phyloP scores from a whole-genome alignment of 345 rosid genomes.

The Angophora floribunda region DNA sequence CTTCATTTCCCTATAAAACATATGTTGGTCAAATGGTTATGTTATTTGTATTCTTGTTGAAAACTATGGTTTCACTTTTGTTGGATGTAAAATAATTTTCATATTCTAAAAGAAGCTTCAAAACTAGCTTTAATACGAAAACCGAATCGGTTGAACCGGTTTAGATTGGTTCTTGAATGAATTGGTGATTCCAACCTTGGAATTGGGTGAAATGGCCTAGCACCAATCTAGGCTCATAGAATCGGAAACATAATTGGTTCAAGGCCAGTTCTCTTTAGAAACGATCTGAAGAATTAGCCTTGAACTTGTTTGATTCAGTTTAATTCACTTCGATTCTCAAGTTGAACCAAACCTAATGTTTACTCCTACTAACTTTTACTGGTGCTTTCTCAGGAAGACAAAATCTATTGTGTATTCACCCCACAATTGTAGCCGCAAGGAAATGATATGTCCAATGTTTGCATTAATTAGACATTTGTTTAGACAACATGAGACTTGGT shows the following conservation, averaged over 20 bases:
- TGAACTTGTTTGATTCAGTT: fast-evolving
- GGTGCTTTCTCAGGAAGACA: fast-evolving
- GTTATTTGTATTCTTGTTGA: background rate
- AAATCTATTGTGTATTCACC: background rate
- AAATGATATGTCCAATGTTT: background rate
- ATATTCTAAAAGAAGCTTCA: background rate
- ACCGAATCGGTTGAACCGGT: fast-evolving
- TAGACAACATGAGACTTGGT: background rate
- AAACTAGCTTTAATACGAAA: fast-evolving
- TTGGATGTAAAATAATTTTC: background rate
- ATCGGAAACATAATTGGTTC: fast-evolving
- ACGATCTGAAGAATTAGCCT: fast-evolving
- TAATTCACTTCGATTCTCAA: background rate
- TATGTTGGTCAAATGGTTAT: background rate
- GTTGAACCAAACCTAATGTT: background rate
- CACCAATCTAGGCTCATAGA: fast-evolving
- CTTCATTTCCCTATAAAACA: background rate
- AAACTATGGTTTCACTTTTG: background rate
- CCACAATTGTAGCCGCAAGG: background rate
- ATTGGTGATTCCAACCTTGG: background rate
- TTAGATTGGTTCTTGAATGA: fast-evolving
- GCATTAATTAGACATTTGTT: background rate
- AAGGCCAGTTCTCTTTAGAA: fast-evolving
- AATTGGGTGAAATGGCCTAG: fast-evolving
- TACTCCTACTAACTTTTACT: background rate